These are phyloP conservation scores for Aspergillus quadricinctus DNA, from an alignment of 2,329 filamentous ascomycete genomes.

Conservation along the genomic window DNA sequence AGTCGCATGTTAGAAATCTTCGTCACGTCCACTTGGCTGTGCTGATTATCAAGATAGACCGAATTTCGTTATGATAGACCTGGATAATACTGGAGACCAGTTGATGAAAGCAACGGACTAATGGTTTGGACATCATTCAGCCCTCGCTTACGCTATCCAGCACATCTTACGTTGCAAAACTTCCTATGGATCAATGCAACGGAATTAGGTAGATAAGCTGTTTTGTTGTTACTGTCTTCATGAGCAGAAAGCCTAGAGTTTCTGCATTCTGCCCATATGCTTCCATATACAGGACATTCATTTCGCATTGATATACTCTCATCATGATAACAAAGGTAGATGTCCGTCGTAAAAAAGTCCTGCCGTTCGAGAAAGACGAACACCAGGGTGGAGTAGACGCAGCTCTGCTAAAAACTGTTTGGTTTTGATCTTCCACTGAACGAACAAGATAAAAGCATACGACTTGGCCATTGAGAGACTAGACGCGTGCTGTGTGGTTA, in stretches of 20 bases:
- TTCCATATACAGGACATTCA: not conserved
- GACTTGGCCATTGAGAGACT: slow-evolving; percentile 28
- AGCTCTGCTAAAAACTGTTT: slow-evolving; percentile 48
- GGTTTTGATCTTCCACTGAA: slow-evolving; percentile 46
- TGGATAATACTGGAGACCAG: not conserved
- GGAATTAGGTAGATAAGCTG: not conserved
- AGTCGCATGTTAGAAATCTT: not conserved
- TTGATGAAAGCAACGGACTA: not conserved
- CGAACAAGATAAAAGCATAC: slow-evolving; percentile 40
- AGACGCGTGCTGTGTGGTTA: slow-evolving; percentile 37
- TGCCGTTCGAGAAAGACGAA: slow-evolving; percentile 36
- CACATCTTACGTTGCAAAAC: too few species aligned
- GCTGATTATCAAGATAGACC: not conserved
- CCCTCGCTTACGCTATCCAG: too few species aligned
- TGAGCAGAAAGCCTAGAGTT: not conserved
- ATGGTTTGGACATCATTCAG: not conserved
- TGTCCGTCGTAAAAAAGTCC: slow-evolving; percentile 47
- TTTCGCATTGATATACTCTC: not conserved
- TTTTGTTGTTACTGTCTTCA: not conserved
- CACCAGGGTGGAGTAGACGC: slow-evolving; percentile 49
- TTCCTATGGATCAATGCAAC: not conserved
- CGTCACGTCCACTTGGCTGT: not conserved
- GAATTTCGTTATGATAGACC: too few species aligned
- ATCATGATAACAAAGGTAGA: slow-evolving; percentile 10
- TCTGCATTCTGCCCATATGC: not conserved